Conservation (phyloP, 2,329 filamentous ascomycete species). For the Colletotrichum sp. region DNA sequence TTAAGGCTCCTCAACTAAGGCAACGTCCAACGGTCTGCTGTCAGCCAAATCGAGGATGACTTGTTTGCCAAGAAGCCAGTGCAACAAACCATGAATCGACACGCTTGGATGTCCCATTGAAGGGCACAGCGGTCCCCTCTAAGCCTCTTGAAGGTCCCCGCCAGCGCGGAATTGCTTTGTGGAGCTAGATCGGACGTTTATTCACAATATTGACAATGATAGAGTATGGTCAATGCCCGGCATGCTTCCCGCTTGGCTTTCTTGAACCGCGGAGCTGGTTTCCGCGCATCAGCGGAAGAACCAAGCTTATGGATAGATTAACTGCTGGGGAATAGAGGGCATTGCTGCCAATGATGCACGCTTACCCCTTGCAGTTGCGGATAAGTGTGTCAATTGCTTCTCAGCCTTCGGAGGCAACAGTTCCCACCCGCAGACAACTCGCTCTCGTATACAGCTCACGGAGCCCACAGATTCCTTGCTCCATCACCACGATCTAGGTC, state of each 20-base stretch:
- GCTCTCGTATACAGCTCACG: background rate
- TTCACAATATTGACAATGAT: background rate
- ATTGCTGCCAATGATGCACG: background rate
- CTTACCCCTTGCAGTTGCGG: background rate
- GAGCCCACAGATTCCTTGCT: slow-evolving; percentile 7
- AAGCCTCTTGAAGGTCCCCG: background rate
- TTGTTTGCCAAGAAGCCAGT: background rate
- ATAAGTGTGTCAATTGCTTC: background rate
- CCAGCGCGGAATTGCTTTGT: background rate
- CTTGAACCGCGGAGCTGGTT: background rate
- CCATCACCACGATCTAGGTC: background rate
- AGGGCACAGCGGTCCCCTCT: background rate
- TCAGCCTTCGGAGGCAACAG: background rate
- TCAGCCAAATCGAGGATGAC: background rate
- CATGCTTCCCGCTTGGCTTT: background rate
- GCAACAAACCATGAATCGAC: background rate
- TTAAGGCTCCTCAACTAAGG: background rate
- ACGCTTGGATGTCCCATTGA: background rate
- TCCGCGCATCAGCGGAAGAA: background rate
- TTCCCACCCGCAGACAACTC: background rate
- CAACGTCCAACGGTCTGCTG: background rate
- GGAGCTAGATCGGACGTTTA: background rate
- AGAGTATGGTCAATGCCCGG: background rate
- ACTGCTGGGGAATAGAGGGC: background rate
- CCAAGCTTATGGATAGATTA: background rate